Evolutionary conservation across 139 green algal genomes (phyloP), one percentile per base, ranked within the genome.

Genomic region (Picochlorum costavermella): DNA sequence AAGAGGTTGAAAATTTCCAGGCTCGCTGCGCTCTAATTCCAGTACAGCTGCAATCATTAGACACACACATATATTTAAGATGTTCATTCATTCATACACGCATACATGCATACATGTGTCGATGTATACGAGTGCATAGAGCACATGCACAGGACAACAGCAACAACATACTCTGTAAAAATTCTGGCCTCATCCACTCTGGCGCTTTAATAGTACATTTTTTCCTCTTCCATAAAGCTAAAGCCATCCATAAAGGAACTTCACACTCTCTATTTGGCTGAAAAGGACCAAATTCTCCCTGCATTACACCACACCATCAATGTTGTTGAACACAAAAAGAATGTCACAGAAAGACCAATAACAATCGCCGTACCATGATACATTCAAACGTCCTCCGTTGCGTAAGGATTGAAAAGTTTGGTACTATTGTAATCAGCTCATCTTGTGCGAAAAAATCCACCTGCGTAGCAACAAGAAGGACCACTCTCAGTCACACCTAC

Each of bases 401-500:
- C 3, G 60, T 72, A 40, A 57, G 61, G 9, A 94, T 60, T 2
- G 75, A 86, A 67, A 93, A 95, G 67, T 92, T 95, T 13, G 89
- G 88, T 1, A 95, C 68, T 16, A 96, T 90, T 5, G 66, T 79
- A 5, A 95, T 65, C 9, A 80, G 48, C 58, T 92, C 85, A 48
- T 96, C 83, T 61, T 92, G 84, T 1, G 85, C 89, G 43, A 90
- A 85, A 63, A 95, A 94, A 74, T 96, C 85, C 9, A 96, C 72
- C 89, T 96, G 81, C 64, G 66, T 10, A 28, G 26, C 16, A 57
- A 49, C 25, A 28, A 53, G 17, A 53, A 50, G 20, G 20, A 23
- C 20, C 20, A 23, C 20, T 23, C 20, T 23, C 20, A 23, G 20
- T 23, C 20, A 23, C 20, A 23, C 20, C 20, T 23, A 23, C 20